Percentiles rank a stretch among this genome's conserved stretches.
These are phyloP conservation scores for Quercus aquifolioides DNA, from an alignment of 306 rosid genomes.

Conservation along the genomic window DNA sequence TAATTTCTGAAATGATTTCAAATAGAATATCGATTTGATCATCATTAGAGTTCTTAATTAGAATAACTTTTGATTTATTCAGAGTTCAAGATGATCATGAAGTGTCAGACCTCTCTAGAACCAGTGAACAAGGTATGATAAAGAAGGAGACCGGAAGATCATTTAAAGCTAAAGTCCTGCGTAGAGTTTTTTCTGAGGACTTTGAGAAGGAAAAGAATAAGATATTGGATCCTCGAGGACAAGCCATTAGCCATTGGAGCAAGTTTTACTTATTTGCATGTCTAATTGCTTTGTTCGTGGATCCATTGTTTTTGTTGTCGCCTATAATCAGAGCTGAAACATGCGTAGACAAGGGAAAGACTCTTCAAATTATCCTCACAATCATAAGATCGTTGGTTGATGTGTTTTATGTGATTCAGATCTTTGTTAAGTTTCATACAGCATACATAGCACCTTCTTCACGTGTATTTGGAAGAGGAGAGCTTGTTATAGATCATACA, in stretches of 20 bases:
- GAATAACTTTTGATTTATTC: background rate
- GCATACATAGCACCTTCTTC: constrained; percentile 63
- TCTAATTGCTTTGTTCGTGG: constrained; percentile 48
- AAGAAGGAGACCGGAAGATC: constrained; percentile 28
- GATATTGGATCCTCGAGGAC: constrained; percentile 53
- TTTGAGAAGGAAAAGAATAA: constrained; percentile 36
- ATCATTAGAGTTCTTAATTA: background rate
- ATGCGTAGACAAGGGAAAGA: constrained; percentile 43
- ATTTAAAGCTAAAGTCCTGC: constrained; percentile 35
- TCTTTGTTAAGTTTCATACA: constrained; percentile 42
- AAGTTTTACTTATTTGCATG: constrained; percentile 48
- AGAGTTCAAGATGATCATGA: constrained; percentile 50
- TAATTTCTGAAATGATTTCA: background rate
- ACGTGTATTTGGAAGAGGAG: constrained; percentile 57
- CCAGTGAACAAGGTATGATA: constrained; percentile 8
- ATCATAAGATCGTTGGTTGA: constrained; percentile 41
- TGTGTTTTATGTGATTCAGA: constrained; percentile 42
- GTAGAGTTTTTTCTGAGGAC: constrained; percentile 60
- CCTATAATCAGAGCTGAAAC: constrained; percentile 32
- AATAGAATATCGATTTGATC: background rate
- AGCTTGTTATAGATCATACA: constrained; percentile 43
- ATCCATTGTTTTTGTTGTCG: constrained; percentile 50
- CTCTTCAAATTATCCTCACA: constrained; percentile 36
- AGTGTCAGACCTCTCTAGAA: constrained; percentile 8
- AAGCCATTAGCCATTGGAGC: constrained; percentile 39